Evolutionary conservation across 148 eudicot genomes (phyloP).

Genomic region (Vaccinium darrowii): DNA sequence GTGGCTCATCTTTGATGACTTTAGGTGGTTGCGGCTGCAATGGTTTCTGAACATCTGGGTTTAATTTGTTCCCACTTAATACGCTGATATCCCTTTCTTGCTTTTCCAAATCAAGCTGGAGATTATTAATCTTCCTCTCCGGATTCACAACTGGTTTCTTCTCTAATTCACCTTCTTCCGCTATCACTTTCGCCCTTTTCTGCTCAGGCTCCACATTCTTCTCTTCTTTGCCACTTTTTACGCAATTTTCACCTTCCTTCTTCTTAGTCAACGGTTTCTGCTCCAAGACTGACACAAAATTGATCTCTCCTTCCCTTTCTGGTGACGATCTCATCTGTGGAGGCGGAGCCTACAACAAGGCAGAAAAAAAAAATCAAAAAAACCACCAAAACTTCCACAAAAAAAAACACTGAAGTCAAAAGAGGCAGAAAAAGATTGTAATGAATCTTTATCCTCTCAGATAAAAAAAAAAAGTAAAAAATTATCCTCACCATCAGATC

Average conservation of each 20-base stretch:
- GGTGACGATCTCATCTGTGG: conserved; percentile 70
- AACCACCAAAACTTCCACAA: background rate
- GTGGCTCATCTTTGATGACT: conserved; percentile 41
- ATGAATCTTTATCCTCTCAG: conserved; percentile 20
- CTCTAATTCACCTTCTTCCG: conserved; percentile 29
- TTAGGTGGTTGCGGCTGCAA: conserved; percentile 27
- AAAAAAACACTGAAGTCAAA: background rate
- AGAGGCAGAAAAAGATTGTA: background rate
- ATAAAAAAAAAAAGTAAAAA: background rate
- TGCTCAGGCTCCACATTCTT: conserved; percentile 35
- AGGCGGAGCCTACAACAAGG: conserved; percentile 63
- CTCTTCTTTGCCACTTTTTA: conserved; percentile 30
- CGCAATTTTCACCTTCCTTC: conserved; percentile 26
- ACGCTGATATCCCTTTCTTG: conserved; percentile 13
- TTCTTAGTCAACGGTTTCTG: conserved; percentile 33
- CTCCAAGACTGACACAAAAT: conserved; percentile 29
- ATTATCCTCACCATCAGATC: conserved; percentile 85
- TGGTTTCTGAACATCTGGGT: conserved; percentile 30
- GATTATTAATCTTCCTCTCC: conserved; percentile 42
- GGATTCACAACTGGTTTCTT: conserved; percentile 15
- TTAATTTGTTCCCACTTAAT: conserved; percentile 28
- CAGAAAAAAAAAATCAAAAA: background rate
- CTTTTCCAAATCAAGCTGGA: conserved; percentile 58
- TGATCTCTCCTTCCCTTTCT: conserved; percentile 48
- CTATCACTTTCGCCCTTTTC: conserved; percentile 25